phyloP scores from a whole-genome alignment of 805 yeast species.

The Metschnikowia matae region DNA sequence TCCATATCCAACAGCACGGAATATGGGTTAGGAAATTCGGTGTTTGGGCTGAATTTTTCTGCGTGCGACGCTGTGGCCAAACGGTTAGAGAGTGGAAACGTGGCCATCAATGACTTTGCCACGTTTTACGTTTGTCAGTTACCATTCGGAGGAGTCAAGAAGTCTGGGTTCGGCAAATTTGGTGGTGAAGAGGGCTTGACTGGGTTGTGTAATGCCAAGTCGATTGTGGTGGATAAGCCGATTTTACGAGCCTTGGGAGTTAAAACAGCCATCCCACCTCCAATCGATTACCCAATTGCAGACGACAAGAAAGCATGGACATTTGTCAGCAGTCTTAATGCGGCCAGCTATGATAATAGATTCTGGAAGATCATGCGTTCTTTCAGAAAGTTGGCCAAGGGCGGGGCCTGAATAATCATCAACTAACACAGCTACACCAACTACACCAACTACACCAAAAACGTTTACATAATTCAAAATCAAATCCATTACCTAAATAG shows the following conservation, averaged over 20 bases:
- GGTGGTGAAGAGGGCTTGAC: slow-evolving; percentile 97
- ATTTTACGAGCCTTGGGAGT: slow-evolving; percentile 54
- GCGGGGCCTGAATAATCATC: slow-evolving; percentile 13
- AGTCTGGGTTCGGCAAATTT: slow-evolving; percentile 95
- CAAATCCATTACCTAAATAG: background rate
- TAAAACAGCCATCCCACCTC: slow-evolving; percentile 79
- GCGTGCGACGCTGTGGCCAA: slow-evolving; percentile 62
- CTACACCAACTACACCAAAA: background rate
- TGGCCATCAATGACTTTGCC: slow-evolving; percentile 96
- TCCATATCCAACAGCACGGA: slow-evolving; percentile 76
- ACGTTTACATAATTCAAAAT: slow-evolving; percentile 1
- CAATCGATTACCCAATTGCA: slow-evolving; percentile 86
- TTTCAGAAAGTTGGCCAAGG: slow-evolving; percentile 36
- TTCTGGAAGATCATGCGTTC: slow-evolving; percentile 56
- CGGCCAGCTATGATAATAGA: slow-evolving; percentile 77
- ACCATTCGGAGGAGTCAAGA: slow-evolving; percentile 94
- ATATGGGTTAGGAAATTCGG: slow-evolving; percentile 89
- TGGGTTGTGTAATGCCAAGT: slow-evolving; percentile 83
- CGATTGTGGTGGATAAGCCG: slow-evolving; percentile 79
- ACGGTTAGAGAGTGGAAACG: slow-evolving; percentile 75
- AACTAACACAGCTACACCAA: background rate
- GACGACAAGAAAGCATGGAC: slow-evolving; percentile 83
- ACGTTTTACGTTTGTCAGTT: slow-evolving; percentile 92
- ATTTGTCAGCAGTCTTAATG: slow-evolving; percentile 75
- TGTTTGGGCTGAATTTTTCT: slow-evolving; percentile 65